Percentiles rank a stretch among this genome's conserved stretches.
Evolutionary conservation across 768 basidiomycete genomes (phyloP).

Genomic region (Termitomyces sp.): DNA sequence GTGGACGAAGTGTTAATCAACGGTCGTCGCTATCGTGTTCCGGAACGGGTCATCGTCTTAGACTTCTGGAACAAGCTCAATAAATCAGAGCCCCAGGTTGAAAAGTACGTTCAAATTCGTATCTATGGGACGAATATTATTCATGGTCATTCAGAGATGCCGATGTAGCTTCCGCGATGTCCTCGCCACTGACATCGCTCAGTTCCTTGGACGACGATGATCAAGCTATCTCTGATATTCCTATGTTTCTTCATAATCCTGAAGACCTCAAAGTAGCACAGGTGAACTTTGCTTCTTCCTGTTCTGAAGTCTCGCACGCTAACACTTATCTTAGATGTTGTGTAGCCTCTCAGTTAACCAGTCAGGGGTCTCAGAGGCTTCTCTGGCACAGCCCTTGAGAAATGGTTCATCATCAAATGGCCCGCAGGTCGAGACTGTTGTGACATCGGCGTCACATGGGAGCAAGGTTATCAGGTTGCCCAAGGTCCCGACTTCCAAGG

Average conservation of each 20-base stretch:
- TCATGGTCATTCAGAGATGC: conserved; percentile 23
- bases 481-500: conserved; percentile 12
- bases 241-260: conserved; percentile 22
- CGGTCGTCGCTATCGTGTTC: conserved; percentile 86
- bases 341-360: conserved; percentile 27
- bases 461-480: conserved; percentile 11
- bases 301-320: neutral
- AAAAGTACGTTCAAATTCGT: conserved; percentile 29
- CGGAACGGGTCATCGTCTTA: conserved; percentile 84
- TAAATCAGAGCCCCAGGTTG: conserved; percentile 31
- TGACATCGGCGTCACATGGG: conserved; percentile 12
- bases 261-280: conserved; percentile 59
- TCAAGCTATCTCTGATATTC: conserved; percentile 20
- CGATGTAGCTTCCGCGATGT: conserved; percentile 44
- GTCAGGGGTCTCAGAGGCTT: conserved; percentile 7
- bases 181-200: conserved; percentile 69
- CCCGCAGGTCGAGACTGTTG: conserved; percentile 25
- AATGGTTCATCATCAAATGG: conserved; percentile 16
- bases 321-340: conserved; percentile 25
- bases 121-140: neutral
- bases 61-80: conserved; percentile 93
- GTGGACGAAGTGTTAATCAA: conserved; percentile 86
- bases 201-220: conserved; percentile 68
- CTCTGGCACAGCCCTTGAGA: neutral
- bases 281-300: conserved; percentile 23